Evolutionary conservation across 768 basidiomycete genomes (phyloP).

Genomic region (Pholiota molesta): DNA sequence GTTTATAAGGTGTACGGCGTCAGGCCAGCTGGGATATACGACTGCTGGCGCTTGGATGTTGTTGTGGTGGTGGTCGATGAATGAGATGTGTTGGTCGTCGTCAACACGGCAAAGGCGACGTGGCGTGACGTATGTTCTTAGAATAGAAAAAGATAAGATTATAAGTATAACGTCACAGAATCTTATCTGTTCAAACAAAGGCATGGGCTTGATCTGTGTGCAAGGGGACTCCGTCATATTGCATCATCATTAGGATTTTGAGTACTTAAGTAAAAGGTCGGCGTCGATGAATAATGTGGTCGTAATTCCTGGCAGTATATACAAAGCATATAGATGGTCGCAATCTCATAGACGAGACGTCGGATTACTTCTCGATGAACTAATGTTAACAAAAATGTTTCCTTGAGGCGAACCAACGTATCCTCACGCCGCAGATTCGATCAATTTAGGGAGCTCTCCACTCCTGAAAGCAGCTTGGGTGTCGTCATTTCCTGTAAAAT

Average conservation of each 20-base stretch:
- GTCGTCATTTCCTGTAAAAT: slow-evolving; percentile 41
- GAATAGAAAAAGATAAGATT: slow-evolving; percentile 9
- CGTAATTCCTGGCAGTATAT: neutral
- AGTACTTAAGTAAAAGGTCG: no score
- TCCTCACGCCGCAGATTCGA: slow-evolving; percentile 36
- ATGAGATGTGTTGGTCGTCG: neutral
- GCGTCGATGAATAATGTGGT: no score
- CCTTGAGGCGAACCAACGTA: neutral
- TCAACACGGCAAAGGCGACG: slow-evolving; percentile 11
- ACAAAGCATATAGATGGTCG: neutral
- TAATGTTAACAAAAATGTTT: neutral
- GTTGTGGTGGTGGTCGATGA: neutral
- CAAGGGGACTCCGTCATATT: no score
- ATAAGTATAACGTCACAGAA: neutral
- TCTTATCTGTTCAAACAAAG: slow-evolving; percentile 10
- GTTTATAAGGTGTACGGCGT: neutral
- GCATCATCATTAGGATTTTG: no score
- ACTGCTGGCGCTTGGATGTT: neutral
- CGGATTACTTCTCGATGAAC: slow-evolving; percentile 4
- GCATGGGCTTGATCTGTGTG: no score
- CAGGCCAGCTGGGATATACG: slow-evolving; percentile 15
- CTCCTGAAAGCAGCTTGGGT: slow-evolving; percentile 31
- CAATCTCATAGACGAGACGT: slow-evolving; percentile 11
- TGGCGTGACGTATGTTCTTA: slow-evolving; percentile 14
- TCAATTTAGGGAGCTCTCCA: slow-evolving; percentile 31